Evolutionary conservation across 352 stramenopile species (phyloP).

Genomic region (Aphanomyces euteiches): DNA sequence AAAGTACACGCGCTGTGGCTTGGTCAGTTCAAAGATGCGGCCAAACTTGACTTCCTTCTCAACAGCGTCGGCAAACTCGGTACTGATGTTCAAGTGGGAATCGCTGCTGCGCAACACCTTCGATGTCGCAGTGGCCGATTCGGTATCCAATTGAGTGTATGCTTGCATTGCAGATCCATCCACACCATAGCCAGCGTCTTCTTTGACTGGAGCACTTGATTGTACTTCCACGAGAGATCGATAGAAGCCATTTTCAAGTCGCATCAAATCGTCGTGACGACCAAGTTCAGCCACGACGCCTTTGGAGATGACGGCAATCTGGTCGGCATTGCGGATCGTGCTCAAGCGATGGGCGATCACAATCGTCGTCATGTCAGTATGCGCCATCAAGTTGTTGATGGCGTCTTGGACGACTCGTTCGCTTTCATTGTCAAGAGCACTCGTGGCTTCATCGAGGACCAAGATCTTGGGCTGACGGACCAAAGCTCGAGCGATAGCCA

Average conservation of each 20-base stretch:
- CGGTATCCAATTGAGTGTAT: background rate
- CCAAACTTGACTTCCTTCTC: background rate
- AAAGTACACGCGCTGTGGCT: constrained; percentile 19
- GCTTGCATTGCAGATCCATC: background rate
- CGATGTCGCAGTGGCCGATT: too few species aligned
- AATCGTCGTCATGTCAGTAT: constrained; percentile 50
- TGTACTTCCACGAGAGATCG: constrained; percentile 28
- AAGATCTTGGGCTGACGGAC: constrained; percentile 49
- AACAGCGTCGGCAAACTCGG: too few species aligned
- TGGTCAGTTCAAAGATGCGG: constrained; percentile 26
- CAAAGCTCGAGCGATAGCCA: constrained; percentile 80
- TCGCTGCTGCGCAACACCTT: background rate
- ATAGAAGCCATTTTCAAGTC: constrained; percentile 35
- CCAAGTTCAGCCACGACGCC: constrained; percentile 32
- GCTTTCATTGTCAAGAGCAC: constrained; percentile 63
- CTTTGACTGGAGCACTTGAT: too few species aligned
- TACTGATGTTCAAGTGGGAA: background rate
- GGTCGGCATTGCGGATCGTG: constrained; percentile 68
- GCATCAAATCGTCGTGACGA: constrained; percentile 31
- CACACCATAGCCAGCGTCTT: background rate
- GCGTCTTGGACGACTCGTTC: constrained; percentile 66
- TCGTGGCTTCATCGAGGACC: constrained; percentile 73
- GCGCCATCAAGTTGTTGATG: constrained; percentile 42
- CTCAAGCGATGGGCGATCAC: constrained; percentile 81
- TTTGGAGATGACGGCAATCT: constrained; percentile 33